A percentile compares a stretch with the other conserved stretches of the same genome.
Evolutionary conservation across 1,284 basidiomycete species (phyloP).

Genomic region (Erythrobasidium hasegawianum): DNA sequence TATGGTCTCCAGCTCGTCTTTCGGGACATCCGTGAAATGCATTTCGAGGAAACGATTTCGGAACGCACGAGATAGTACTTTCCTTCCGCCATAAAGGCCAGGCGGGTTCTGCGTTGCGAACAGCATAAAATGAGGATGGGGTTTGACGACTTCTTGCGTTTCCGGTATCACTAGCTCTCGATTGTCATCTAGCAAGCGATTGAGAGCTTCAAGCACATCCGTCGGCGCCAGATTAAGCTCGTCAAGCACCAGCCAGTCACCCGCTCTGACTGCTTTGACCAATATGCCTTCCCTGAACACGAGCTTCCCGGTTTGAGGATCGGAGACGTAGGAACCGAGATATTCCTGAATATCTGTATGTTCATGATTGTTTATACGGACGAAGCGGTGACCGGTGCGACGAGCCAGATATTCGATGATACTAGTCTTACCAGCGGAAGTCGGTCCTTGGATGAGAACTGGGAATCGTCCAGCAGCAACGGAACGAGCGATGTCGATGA

Average conservation of each 20-base stretch:
- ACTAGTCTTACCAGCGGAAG: conserved; percentile 95
- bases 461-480: conserved; percentile 85
- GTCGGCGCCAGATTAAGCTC: conserved; percentile 97
- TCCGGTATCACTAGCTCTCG: conserved; percentile 94
- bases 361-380: conserved; percentile 99
- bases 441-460: conserved; percentile 95
- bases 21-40: conserved; percentile 95
- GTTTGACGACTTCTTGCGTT: conserved; percentile 88
- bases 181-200: conserved; percentile 94
- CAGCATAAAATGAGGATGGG: conserved; percentile 95
- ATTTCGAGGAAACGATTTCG: conserved; percentile 98
- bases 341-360: conserved; percentile 99
- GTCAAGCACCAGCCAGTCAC: conserved; percentile 98
- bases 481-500: conserved; percentile 87
- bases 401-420: conserved; percentile 93
- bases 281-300: conserved; percentile 92
- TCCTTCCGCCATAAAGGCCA: conserved; percentile 93
- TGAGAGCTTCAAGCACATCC: conserved; percentile 95
- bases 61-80: conserved; percentile 92
- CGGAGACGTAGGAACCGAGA: conserved; percentile 92
- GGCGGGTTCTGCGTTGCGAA: conserved; percentile 99
- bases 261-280: conserved; percentile 83
- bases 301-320: conserved; percentile 84
- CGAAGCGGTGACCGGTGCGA: conserved; percentile 89
- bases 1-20: conserved; percentile 88